Percentiles rank a stretch among this genome's conserved stretches.
Evolutionary conservation across 371 early-diverging fungal genomes (phyloP).

Genomic region (Rhizopus delemar): DNA sequence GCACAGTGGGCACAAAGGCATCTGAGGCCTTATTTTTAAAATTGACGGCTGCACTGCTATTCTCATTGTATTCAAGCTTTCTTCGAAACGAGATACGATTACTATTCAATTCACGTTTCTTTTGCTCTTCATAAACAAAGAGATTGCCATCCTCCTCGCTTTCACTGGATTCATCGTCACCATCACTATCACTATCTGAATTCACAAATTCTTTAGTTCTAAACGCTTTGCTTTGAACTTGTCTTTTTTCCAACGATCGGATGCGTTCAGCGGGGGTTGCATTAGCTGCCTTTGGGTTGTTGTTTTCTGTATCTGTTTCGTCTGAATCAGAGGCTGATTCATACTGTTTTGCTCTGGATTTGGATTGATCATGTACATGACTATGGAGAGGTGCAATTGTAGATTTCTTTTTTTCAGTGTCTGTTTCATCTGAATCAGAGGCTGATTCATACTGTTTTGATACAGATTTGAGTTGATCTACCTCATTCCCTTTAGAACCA

Average conservation of each 20-base stretch:
- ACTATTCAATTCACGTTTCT: neutral
- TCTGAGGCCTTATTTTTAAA: neutral
- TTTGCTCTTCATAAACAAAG: neutral
- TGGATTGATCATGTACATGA: too few relatives aligned
- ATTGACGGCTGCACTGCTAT: neutral
- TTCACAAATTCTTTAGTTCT: neutral
- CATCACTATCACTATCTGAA: neutral
- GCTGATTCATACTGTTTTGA: neutral
- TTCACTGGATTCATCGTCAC: neutral
- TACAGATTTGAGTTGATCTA: neutral
- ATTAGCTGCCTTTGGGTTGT: too few relatives aligned
- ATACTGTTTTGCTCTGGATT: neutral
- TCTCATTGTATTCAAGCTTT: neutral
- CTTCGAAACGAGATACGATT: constrained; percentile 19
- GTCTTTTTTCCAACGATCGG: neutral
- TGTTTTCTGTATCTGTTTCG: constrained; percentile 7
- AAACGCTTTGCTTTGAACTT: neutral
- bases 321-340: constrained; percentile 12
- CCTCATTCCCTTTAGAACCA: neutral
- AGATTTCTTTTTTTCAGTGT: neutral
- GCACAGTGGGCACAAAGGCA: constrained; percentile 17
- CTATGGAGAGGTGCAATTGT: neutral
- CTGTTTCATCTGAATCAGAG: constrained; percentile 17
- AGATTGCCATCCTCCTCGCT: neutral
- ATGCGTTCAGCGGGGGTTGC: too few relatives aligned